Percentiles rank a stretch among this genome's conserved stretches.
phyloP scores from a whole-genome alignment of 257 asterid genomes.

The Anisodus acutangulus region DNA sequence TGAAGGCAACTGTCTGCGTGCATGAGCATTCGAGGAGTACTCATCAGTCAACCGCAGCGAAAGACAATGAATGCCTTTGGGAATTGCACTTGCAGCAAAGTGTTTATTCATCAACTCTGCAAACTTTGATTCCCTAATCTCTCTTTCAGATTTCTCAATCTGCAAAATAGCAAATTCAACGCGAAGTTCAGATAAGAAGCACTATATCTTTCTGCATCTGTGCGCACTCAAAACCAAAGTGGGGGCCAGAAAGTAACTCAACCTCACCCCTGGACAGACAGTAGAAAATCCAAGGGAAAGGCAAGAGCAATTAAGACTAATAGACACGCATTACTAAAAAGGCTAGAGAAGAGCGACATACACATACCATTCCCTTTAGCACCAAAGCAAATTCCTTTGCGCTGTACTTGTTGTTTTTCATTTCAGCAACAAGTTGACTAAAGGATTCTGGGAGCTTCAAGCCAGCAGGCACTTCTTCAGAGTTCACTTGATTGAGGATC shows the following conservation, averaged over 20 bases:
- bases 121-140: conserved; percentile 77
- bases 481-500: conserved; percentile 86
- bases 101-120: conserved; percentile 88
- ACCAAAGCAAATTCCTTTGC: conserved; percentile 89
- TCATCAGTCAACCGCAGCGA: conserved; percentile 90
- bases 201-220: neutral
- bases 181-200: neutral
- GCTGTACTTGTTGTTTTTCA: conserved; percentile 75
- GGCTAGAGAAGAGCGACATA: conserved; percentile 1
- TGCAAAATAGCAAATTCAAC: conserved; percentile 38
- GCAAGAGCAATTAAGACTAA: neutral
- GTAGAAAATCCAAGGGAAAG: neutral
- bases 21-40: conserved; percentile 95
- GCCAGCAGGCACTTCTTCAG: conserved; percentile 83
- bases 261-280: neutral
- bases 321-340: neutral
- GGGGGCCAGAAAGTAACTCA: neutral
- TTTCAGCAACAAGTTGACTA: conserved; percentile 89
- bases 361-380: conserved; percentile 94
- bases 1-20: conserved; percentile 92
- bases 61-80: conserved; percentile 90
- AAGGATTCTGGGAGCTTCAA: conserved; percentile 90
- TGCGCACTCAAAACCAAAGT: neutral
- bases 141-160: conserved; percentile 77
- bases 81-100: conserved; percentile 95